Conservation (phyloP, 1,139 yeast genomes). For the Zhuliangozyma blackwelliae region DNA sequence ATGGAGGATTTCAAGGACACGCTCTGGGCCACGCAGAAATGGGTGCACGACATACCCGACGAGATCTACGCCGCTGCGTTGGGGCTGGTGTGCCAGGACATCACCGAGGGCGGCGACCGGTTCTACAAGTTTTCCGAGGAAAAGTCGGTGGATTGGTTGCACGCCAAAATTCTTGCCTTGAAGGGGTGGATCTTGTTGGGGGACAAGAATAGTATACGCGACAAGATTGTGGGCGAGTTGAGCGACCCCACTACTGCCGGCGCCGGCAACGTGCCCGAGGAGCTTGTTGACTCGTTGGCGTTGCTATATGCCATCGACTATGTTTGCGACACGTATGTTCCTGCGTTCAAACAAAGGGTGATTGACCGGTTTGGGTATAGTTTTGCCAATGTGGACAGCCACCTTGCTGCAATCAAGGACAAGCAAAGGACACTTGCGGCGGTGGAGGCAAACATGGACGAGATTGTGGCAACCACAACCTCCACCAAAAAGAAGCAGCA, state of each 20-base stretch:
- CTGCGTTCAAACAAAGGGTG: slow-evolving; percentile 14
- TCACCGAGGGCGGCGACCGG: slow-evolving; percentile 44
- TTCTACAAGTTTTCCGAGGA: slow-evolving; percentile 42
- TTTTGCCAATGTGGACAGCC: slow-evolving; percentile 26
- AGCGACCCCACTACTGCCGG: slow-evolving; percentile 16
- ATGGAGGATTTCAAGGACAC: slow-evolving; percentile 49
- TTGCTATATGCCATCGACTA: slow-evolving; percentile 26
- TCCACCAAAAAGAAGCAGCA: slow-evolving; percentile 12
- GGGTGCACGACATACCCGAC: slow-evolving; percentile 24
- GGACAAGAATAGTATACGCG: slow-evolving; percentile 6
- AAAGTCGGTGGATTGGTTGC: slow-evolving; percentile 29
- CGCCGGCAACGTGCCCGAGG: slow-evolving; percentile 19
- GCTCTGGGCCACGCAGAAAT: slow-evolving; percentile 22
- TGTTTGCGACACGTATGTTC: slow-evolving; percentile 25
- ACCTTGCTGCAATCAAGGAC: slow-evolving; percentile 23
- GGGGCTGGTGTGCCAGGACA: slow-evolving; percentile 36
- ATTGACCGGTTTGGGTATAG: slow-evolving; percentile 14
- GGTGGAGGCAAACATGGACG: slow-evolving; percentile 26
- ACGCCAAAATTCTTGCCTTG: slow-evolving; percentile 25
- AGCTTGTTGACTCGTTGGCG: slow-evolving; percentile 22
- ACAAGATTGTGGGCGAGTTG: slow-evolving; percentile 15
- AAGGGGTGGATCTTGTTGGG: slow-evolving; percentile 17
- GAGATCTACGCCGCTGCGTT: slow-evolving; percentile 20
- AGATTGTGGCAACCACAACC: slow-evolving; percentile 16
- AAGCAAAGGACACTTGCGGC: slow-evolving; percentile 24